Conservation (phyloP, 2,329 filamentous ascomycete species). For the Venturia effusa region DNA sequence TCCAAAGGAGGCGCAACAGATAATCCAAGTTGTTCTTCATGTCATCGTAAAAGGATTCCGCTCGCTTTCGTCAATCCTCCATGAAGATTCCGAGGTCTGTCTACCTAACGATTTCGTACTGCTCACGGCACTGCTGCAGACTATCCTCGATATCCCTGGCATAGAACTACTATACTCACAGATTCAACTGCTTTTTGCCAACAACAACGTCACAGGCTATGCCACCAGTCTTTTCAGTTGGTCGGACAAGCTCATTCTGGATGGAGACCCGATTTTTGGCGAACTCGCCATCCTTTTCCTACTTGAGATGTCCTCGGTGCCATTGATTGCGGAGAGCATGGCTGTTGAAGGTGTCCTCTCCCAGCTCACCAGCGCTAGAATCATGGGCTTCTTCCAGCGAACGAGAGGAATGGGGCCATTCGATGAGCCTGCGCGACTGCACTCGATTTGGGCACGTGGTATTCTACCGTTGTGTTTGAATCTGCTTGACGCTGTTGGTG, state of each 20-base stretch:
- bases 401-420: conserved; percentile 64
- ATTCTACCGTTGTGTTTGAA: conserved; percentile 84
- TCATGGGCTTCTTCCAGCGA: conserved; percentile 65
- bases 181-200: conserved; percentile 39
- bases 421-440: conserved; percentile 64
- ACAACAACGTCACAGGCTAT: conserved; percentile 61
- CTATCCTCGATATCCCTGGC: conserved; percentile 66
- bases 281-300: conserved; percentile 86
- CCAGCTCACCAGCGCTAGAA: conserved; percentile 66
- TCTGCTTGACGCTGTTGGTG: conserved; percentile 69
- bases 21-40: conserved; percentile 70
- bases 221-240: conserved; percentile 86
- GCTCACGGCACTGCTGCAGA: conserved; percentile 79
- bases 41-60: conserved; percentile 76
- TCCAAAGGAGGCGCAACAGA: conserved; percentile 36
- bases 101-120: conserved; percentile 75
- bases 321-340: conserved; percentile 75
- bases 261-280: conserved; percentile 81
- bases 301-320: conserved; percentile 73
- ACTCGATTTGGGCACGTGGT: conserved; percentile 81
- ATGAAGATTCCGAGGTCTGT: conserved; percentile 57
- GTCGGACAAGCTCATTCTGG: conserved; percentile 61
- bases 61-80: conserved; percentile 68
- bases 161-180: conserved; percentile 51
- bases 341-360: conserved; percentile 77